Evolutionary conservation across 768 basidiomycete genomes (phyloP).

Genomic region (Naganishia kalamii): DNA sequence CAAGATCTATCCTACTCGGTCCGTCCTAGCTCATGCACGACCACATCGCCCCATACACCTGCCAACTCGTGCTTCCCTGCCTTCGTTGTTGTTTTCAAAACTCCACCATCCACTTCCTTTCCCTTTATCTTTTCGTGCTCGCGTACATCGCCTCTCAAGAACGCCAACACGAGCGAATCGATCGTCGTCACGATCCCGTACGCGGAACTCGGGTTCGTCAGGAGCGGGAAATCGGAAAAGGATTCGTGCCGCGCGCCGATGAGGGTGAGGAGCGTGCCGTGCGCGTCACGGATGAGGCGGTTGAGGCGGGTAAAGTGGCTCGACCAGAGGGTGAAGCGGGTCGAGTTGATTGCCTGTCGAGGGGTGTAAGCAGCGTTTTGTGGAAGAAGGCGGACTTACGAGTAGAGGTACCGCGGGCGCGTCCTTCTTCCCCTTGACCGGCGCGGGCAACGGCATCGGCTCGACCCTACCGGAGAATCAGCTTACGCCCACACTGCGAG

Average conservation of each 20-base stretch:
- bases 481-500: background rate
- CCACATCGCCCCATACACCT: constrained; percentile 32
- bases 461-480: constrained; percentile 18
- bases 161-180: constrained; percentile 32
- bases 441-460: constrained; percentile 21
- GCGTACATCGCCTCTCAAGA: constrained; percentile 28
- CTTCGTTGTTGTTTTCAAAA: constrained; percentile 22
- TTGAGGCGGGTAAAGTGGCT: constrained; percentile 61
- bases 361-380: constrained; percentile 26
- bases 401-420: constrained; percentile 28
- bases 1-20: constrained; percentile 1
- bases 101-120: constrained; percentile 30
- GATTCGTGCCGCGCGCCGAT: constrained; percentile 36
- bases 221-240: constrained; percentile 44
- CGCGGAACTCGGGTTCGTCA: constrained; percentile 27
- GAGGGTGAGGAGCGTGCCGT: constrained; percentile 34
- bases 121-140: constrained; percentile 24
- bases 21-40: constrained; percentile 33
- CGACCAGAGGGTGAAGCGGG: constrained; percentile 71
- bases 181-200: constrained; percentile 28
- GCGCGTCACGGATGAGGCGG: constrained; percentile 50
- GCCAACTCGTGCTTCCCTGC: constrained; percentile 28
- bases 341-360: constrained; percentile 64
- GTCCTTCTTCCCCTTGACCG: constrained; percentile 34
- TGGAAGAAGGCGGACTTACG: constrained; percentile 42